Conservation (phyloP, 805 yeast species). For the Blastobotrys peoriensis region DNA sequence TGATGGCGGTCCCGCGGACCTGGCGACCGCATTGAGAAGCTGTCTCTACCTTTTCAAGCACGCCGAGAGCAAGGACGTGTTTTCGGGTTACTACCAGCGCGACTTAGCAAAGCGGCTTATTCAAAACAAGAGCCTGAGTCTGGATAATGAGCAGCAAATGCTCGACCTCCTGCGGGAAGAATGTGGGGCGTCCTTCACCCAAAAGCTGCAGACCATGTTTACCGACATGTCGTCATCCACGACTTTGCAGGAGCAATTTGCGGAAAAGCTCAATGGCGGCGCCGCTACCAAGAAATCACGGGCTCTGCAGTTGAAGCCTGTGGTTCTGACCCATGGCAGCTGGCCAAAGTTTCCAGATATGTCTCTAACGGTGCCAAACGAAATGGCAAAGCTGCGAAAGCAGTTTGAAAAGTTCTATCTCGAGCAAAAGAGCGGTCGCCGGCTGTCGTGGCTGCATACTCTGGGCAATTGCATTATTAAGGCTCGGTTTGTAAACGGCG, state of each 20-base stretch:
- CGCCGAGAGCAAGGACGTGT: slow-evolving; percentile 86
- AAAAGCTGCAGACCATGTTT: slow-evolving; percentile 90
- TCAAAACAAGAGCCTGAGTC: slow-evolving; percentile 71
- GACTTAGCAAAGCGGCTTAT: slow-evolving; percentile 82
- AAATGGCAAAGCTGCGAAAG: slow-evolving; percentile 19
- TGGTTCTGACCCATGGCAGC: slow-evolving; percentile 25
- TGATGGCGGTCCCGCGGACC: slow-evolving; percentile 2
- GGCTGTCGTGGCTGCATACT: slow-evolving; percentile 26
- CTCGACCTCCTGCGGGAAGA: slow-evolving; percentile 79
- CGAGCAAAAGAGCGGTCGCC: slow-evolving; percentile 11
- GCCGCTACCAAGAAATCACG: neutral
- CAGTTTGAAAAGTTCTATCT: slow-evolving; percentile 23
- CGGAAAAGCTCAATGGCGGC: neutral
- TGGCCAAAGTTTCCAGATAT: slow-evolving; percentile 30
- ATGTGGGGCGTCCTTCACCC: slow-evolving; percentile 84
- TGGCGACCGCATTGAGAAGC: slow-evolving; percentile 46
- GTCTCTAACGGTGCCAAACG: slow-evolving; percentile 22
- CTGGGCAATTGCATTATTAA: slow-evolving; percentile 27
- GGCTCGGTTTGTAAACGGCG: slow-evolving; percentile 27
- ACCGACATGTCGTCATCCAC: slow-evolving; percentile 78
- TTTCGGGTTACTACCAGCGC: slow-evolving; percentile 86
- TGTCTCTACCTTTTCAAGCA: slow-evolving; percentile 52
- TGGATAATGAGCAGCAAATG: slow-evolving; percentile 71
- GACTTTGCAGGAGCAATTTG: slow-evolving; percentile 1
- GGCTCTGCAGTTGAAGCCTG: neutral